phyloP scores from a whole-genome alignment of 495 filamentous ascomycete species.

The Neurospora sp. region DNA sequence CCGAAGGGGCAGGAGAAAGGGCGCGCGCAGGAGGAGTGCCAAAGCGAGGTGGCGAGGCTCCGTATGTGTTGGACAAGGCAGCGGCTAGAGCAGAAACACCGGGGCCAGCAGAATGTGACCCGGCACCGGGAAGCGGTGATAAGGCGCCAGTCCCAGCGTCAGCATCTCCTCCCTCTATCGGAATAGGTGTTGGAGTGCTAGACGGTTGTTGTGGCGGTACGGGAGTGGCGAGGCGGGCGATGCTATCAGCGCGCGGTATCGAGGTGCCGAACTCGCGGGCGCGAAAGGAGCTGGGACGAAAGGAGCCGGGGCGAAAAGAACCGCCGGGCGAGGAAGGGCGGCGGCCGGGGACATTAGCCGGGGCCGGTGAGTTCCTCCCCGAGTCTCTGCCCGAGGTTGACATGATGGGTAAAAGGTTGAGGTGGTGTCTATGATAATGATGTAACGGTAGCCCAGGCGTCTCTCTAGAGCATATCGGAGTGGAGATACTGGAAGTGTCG shows the following conservation, averaged over 20 bases:
- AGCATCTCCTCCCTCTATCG: slow-evolving; percentile 15
- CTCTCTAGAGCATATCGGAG: not conserved
- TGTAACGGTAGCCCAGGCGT: slow-evolving; percentile 1
- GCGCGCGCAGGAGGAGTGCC: slow-evolving; percentile 45
- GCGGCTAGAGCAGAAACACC: slow-evolving; percentile 70
- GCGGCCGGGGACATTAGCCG: slow-evolving; percentile 1
- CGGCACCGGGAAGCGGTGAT: slow-evolving; percentile 44
- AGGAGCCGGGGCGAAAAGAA: slow-evolving; percentile 23
- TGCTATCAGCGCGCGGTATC: slow-evolving; percentile 53
- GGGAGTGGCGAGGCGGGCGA: slow-evolving; percentile 63
- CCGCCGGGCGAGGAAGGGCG: slow-evolving; percentile 32
- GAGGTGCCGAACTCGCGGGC: slow-evolving; percentile 31
- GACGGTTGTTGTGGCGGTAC: slow-evolving; percentile 35
- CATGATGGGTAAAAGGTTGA: slow-evolving; percentile 16
- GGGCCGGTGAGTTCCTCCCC: slow-evolving; percentile 23
- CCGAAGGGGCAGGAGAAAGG: slow-evolving; percentile 44
- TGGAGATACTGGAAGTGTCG: not conserved
- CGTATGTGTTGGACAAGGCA: slow-evolving; percentile 56
- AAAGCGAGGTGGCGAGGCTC: slow-evolving; percentile 48
- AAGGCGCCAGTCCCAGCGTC: slow-evolving; percentile 23
- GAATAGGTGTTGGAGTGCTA: slow-evolving; percentile 36
- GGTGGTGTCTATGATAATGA: not conserved
- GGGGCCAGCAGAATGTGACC: slow-evolving; percentile 45
- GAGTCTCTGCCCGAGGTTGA: slow-evolving; percentile 20
- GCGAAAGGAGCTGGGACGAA: slow-evolving; percentile 31